Conservation (phyloP, 495 filamentous ascomycete genomes). For the Amphirosellinia nigrospora region DNA sequence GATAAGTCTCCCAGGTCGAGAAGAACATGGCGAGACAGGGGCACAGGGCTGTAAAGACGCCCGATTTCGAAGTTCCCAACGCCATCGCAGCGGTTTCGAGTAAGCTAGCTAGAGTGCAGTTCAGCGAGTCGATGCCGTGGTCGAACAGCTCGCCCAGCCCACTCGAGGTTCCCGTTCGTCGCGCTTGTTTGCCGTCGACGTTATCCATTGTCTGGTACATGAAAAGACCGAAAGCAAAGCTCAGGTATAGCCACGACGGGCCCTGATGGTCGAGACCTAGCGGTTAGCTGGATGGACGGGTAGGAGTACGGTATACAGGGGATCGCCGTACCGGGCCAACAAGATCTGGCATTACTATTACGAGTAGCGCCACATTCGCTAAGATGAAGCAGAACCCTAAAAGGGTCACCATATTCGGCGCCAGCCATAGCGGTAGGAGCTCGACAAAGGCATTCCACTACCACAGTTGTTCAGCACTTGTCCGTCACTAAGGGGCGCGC, state of each 20-base stretch:
- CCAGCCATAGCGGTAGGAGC: conserved; percentile 91
- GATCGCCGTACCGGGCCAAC: conserved; percentile 73
- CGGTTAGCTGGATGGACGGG: neutral
- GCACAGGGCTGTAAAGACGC: conserved; percentile 88
- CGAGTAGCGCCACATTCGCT: conserved; percentile 79
- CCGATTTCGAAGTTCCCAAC: conserved; percentile 77
- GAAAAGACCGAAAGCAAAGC: conserved; percentile 92
- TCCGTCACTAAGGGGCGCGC: conserved; percentile 18
- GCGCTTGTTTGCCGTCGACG: conserved; percentile 95
- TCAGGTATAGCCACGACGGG: conserved; percentile 91
- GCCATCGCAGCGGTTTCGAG: conserved; percentile 92
- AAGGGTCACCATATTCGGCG: conserved; percentile 96
- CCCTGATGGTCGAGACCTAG: conserved; percentile 55
- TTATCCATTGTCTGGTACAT: conserved; percentile 99
- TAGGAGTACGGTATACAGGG: neutral
- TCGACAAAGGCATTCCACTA: conserved; percentile 98
- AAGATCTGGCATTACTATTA: conserved; percentile 87
- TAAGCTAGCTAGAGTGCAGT: conserved; percentile 90
- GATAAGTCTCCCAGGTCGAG: conserved; percentile 99
- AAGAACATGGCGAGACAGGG: conserved; percentile 98
- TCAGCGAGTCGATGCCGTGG: conserved; percentile 96
- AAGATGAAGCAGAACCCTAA: conserved; percentile 95
- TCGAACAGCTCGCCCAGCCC: conserved; percentile 96
- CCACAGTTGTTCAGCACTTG: conserved; percentile 35
- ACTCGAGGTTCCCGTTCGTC: conserved; percentile 92